Conservation (phyloP, 106 monocot species). For the Posidonia australis region DNA sequence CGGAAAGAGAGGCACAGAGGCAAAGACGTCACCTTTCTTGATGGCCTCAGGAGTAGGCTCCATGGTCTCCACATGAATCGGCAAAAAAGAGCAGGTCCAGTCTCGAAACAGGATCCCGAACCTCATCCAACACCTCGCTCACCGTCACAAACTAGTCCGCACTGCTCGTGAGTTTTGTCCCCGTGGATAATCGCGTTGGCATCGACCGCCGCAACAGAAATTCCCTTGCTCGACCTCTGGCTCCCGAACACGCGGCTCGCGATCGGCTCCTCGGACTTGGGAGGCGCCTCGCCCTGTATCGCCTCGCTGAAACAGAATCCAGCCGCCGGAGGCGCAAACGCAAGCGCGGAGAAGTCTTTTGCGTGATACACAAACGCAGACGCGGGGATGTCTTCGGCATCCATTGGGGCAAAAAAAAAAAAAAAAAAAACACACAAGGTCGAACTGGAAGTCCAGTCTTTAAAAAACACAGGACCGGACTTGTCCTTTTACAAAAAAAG, state of each 20-base stretch:
- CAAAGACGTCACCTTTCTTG: slow-evolving; percentile 78
- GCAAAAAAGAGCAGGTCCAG: slow-evolving; percentile 43
- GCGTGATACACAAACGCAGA: too few relatives aligned
- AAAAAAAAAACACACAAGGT: too few relatives aligned
- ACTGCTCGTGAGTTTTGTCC: slow-evolving; percentile 37
- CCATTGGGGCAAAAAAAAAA: too few relatives aligned
- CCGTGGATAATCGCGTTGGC: slow-evolving; percentile 84
- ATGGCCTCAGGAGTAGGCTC: slow-evolving; percentile 67
- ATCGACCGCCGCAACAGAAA: slow-evolving; percentile 75
- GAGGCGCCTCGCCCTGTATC: too few relatives aligned
- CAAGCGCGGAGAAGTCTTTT: too few relatives aligned
- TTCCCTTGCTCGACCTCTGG: slow-evolving; percentile 37
- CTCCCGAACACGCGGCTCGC: slow-evolving; percentile 27
- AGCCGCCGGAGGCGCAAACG: too few relatives aligned
- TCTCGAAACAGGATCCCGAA: slow-evolving; percentile 66
- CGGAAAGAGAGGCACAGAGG: too few relatives aligned
- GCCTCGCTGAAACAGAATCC: too few relatives aligned
- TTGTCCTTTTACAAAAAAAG: too few relatives aligned
- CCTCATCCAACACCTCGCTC: slow-evolving; percentile 72
- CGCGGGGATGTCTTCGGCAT: too few relatives aligned
- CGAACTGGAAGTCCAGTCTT: too few relatives aligned
- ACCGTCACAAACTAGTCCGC: slow-evolving; percentile 77
- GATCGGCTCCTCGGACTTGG: slow-evolving; percentile 16
- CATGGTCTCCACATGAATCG: slow-evolving; percentile 58
- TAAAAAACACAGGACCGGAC: too few relatives aligned